These are phyloP conservation scores for Juncus inflexus DNA, from an alignment of 176 grass and related monocot genomes.

Conservation along the genomic window DNA sequence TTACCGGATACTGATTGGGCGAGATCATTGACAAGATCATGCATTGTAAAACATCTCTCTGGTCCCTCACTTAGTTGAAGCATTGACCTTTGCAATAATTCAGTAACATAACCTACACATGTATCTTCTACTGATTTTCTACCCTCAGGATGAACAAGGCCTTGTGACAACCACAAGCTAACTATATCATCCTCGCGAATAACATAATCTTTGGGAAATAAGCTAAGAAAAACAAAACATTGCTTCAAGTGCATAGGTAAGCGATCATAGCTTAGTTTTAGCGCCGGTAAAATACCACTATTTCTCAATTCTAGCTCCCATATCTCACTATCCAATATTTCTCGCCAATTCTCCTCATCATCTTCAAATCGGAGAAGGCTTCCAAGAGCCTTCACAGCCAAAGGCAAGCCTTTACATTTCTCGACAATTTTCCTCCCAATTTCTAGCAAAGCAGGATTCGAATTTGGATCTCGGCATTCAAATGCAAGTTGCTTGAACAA, in stretches of 20 bases:
- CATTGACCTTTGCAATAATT: constrained; percentile 31
- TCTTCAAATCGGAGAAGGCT: background rate
- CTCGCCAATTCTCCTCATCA: constrained; percentile 21
- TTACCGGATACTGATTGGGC: constrained; percentile 19
- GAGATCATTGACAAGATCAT: background rate
- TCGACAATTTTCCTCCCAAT: constrained; percentile 1
- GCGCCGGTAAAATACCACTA: constrained; percentile 17
- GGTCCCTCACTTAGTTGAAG: background rate
- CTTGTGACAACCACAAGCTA: constrained; percentile 14
- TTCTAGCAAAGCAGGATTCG: background rate
- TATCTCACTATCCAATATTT: background rate
- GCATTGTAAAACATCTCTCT: background rate
- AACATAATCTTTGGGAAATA: constrained; percentile 26
- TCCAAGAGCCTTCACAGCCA: constrained; percentile 29
- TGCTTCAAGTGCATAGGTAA: constrained; percentile 5
- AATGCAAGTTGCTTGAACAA: background rate
- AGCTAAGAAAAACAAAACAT: constrained; percentile 22
- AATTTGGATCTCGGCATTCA: background rate
- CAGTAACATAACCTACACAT: constrained; percentile 7
- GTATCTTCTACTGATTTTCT: constrained; percentile 5
- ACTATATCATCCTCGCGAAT: background rate
- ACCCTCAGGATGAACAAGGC: constrained; percentile 10
- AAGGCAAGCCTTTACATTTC: constrained; percentile 32
- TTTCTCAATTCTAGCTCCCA: background rate
- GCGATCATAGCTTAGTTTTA: constrained; percentile 33